phyloP scores from a whole-genome alignment of 345 rosid species.

The Theobroma cacao region DNA sequence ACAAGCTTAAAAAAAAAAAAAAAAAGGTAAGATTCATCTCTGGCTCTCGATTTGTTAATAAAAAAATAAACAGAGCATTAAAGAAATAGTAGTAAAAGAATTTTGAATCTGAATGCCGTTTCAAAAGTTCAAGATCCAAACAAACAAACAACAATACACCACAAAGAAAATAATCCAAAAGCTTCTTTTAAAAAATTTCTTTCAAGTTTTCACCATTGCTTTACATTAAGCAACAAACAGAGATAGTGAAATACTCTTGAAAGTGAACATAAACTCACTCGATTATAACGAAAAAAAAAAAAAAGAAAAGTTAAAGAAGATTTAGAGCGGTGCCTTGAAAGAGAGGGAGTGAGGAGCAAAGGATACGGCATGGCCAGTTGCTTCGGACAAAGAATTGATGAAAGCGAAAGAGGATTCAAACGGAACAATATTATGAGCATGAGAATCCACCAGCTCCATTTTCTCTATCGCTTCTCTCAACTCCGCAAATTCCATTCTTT shows the following conservation, averaged over 20 bases:
- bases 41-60: neutral
- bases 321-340: constrained; percentile 53
- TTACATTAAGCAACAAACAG: neutral
- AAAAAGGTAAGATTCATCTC: neutral
- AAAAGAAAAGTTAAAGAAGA: neutral
- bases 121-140: neutral
- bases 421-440: constrained; percentile 77
- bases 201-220: neutral
- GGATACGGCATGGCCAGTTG: constrained; percentile 69
- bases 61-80: neutral
- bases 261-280: neutral
- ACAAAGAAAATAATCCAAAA: neutral
- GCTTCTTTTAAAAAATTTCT: neutral
- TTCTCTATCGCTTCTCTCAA: constrained; percentile 56
- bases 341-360: constrained; percentile 69
- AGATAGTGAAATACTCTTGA: too few species aligned
- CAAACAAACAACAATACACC: neutral
- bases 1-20: neutral
- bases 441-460: constrained; percentile 65
- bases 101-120: neutral
- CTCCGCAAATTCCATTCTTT: constrained; percentile 50
- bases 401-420: constrained; percentile 74
- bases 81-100: neutral
- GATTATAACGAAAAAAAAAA: neutral
- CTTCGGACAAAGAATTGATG: constrained; percentile 66